A percentile compares a stretch with the other conserved stretches of the same genome.
phyloP scores from a whole-genome alignment of 495 filamentous ascomycete species.

The Hypoxylon cercidicola region DNA sequence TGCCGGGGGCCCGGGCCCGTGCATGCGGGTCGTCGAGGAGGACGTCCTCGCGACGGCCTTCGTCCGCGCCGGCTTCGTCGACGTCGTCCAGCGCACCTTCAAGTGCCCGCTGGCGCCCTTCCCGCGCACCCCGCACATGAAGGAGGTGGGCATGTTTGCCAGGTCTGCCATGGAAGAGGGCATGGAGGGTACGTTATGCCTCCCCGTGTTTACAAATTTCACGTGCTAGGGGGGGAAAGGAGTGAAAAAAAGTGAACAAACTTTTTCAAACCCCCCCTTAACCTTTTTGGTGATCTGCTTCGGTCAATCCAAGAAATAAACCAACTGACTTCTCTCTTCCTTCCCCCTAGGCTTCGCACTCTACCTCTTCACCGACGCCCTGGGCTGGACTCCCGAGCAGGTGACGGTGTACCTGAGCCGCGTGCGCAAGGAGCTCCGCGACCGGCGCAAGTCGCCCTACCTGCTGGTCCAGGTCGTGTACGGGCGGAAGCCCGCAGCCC shows the following conservation, averaged over 20 bases:
- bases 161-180: conserved; percentile 42
- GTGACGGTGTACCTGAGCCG: conserved; percentile 39
- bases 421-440: conserved; percentile 44
- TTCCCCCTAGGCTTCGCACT: conserved; percentile 34
- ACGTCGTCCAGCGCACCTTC: conserved; percentile 56
- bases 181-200: conserved; percentile 36
- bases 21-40: conserved; percentile 39
- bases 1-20: conserved; percentile 9
- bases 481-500: conserved; percentile 33
- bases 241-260: no score
- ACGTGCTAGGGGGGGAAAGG: conserved; percentile 1
- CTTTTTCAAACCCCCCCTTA: no score
- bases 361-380: conserved; percentile 38
- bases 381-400: conserved; percentile 45
- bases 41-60: conserved; percentile 32
- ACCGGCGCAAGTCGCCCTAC: conserved; percentile 37
- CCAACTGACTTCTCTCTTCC: background rate
- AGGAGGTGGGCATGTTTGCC: conserved; percentile 57
- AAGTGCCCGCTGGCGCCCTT: conserved; percentile 65
- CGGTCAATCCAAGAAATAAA: no score
- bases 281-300: no score
- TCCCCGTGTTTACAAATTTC: background rate
- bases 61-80: conserved; percentile 59
- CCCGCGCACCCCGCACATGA: conserved; percentile 57
- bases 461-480: conserved; percentile 34